Evolutionary conservation across 1,284 basidiomycete genomes (phyloP).

Genomic region (Leccinum huronense): DNA sequence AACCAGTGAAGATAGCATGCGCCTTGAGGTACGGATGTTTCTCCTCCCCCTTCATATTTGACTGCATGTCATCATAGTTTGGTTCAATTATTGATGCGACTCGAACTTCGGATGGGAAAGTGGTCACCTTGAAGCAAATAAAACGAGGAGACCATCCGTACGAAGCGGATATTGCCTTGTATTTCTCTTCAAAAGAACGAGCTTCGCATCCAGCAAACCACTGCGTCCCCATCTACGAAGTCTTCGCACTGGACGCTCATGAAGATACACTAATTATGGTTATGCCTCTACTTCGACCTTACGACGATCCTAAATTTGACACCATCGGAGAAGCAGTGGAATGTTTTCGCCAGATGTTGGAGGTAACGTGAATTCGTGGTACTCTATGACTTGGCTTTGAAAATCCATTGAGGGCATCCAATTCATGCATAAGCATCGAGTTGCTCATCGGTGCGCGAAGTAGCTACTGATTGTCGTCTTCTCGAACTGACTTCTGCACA

Average conservation of each 20-base stretch:
- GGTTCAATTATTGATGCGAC: slow-evolving; percentile 35
- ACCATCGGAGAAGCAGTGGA: slow-evolving; percentile 38
- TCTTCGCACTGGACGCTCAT: slow-evolving; percentile 19
- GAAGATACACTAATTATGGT: slow-evolving; percentile 25
- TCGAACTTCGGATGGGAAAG: slow-evolving; percentile 26
- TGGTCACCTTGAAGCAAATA: slow-evolving; percentile 5
- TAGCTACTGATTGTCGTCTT: too few species aligned
- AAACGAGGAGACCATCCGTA: slow-evolving; percentile 15
- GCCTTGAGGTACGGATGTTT: slow-evolving; percentile 1
- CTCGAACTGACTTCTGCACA: slow-evolving; percentile 16
- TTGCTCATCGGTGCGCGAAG: not conserved
- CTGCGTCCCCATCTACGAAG: slow-evolving; percentile 26
- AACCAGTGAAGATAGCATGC: slow-evolving; percentile 9
- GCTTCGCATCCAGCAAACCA: slow-evolving; percentile 15
- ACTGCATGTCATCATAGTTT: slow-evolving; percentile 4
- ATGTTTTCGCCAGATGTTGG: slow-evolving; percentile 37
- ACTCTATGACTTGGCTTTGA: not conserved
- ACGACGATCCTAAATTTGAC: slow-evolving; percentile 28
- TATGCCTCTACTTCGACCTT: slow-evolving; percentile 36
- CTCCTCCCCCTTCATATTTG: not conserved
- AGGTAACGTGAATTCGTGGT: slow-evolving; percentile 27
- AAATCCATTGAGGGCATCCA: not conserved
- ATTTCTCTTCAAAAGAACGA: slow-evolving; percentile 23
- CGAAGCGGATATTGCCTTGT: slow-evolving; percentile 31
- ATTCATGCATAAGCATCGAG: not conserved